These are phyloP conservation scores for Eremothecium gossypii DNA, from an alignment of 1,139 yeast species.

Conservation along the genomic window DNA sequence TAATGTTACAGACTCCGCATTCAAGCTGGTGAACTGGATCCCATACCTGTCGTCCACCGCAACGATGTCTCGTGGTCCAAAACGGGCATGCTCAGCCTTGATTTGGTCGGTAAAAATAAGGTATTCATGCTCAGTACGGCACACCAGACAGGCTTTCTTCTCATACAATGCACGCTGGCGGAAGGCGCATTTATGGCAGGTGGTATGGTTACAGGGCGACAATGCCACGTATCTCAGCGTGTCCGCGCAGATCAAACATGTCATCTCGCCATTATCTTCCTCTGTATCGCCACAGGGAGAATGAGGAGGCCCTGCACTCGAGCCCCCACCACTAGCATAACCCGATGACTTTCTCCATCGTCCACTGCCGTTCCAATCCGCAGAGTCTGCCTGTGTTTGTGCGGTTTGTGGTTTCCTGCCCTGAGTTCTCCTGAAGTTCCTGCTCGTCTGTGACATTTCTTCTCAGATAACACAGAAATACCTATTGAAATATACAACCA, in stretches of 20 bases:
- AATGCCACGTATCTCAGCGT: constrained; percentile 52
- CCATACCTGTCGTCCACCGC: constrained; percentile 38
- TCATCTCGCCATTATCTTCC: constrained; percentile 34
- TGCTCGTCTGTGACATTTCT: too few species aligned
- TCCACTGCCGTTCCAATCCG: too few species aligned
- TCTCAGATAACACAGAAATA: too few species aligned
- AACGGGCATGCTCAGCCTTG: constrained; percentile 36
- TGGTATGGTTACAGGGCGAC: constrained; percentile 75
- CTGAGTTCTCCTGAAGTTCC: too few species aligned
- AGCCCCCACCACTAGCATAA: too few species aligned
- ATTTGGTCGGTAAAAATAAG: constrained; percentile 51
- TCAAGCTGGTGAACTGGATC: constrained; percentile 43
- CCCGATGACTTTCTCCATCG: too few species aligned
- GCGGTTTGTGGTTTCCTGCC: too few species aligned
- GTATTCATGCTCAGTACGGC: constrained; percentile 59
- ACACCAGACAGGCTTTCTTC: constrained; percentile 68
- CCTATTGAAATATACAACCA: too few species aligned
- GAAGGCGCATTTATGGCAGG: constrained; percentile 77
- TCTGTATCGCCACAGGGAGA: constrained; percentile 10
- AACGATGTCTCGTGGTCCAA: constrained; percentile 30
- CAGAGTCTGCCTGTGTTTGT: too few species aligned
- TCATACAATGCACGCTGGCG: constrained; percentile 75
- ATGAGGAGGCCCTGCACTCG: too few species aligned
- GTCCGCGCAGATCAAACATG: constrained; percentile 83
- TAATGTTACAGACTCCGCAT: constrained; percentile 38